Evolutionary conservation across 345 rosid species (phyloP).

Genomic region (Crucihimalaya himalaica): DNA sequence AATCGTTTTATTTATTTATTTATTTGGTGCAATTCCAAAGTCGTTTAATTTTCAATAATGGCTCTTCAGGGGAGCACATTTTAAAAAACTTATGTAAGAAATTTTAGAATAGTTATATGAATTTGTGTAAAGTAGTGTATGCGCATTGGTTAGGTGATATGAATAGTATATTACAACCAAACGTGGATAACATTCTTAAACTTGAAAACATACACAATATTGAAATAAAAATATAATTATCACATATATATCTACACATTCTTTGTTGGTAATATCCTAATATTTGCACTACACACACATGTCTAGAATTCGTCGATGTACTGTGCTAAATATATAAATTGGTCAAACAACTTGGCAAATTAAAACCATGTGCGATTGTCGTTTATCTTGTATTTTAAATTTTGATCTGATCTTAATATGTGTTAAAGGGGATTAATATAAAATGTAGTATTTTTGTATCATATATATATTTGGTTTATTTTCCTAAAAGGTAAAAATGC

Average conservation of each 20-base stretch:
- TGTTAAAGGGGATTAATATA: background rate
- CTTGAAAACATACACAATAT: background rate
- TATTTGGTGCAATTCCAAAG: too few relatives aligned
- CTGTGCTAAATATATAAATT: conserved; percentile 8
- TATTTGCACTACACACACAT: conserved; percentile 16
- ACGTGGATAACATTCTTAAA: conserved; percentile 35
- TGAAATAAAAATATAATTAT: conserved; percentile 11
- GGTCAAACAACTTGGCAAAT: conserved; percentile 28
- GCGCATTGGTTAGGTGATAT: conserved; percentile 31
- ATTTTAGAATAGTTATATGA: background rate
- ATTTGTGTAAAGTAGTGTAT: background rate
- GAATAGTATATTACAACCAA: conserved; percentile 27
- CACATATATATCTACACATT: background rate
- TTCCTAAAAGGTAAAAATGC: background rate
- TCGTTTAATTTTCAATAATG: conserved; percentile 3
- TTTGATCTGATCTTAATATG: background rate
- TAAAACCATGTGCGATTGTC: conserved; percentile 29
- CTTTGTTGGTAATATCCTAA: background rate
- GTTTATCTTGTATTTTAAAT: background rate
- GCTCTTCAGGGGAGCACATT: background rate
- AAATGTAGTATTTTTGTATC: background rate
- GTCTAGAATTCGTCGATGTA: conserved; percentile 16
- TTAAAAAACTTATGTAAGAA: background rate
- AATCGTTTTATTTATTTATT: background rate
- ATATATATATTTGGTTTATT: background rate